A percentile compares a stretch with the other conserved stretches of the same genome.
These are phyloP conservation scores for Cyanodermella asteris DNA, from an alignment of 2,329 filamentous ascomycete species.

Conservation along the genomic window DNA sequence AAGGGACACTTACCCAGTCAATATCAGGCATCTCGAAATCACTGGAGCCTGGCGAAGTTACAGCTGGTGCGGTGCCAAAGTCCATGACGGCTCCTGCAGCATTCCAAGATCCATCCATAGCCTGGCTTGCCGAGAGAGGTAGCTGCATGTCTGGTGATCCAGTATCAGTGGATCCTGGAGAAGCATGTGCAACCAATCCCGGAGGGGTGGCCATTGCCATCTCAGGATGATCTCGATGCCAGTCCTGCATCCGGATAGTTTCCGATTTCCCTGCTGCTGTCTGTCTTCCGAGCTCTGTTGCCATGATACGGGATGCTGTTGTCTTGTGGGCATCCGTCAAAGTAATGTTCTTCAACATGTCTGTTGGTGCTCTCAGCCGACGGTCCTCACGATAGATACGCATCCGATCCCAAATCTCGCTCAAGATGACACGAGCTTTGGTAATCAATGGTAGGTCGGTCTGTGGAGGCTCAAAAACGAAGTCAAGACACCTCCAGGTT, in stretches of 20 bases:
- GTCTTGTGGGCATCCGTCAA: slow-evolving; percentile 6
- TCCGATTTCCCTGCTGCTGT: neutral
- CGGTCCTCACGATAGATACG: slow-evolving; percentile 37
- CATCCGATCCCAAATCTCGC: slow-evolving; percentile 39
- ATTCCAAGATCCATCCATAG: neutral
- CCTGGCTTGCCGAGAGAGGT: neutral
- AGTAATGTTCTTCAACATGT: slow-evolving; percentile 17
- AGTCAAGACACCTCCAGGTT: slow-evolving; percentile 52
- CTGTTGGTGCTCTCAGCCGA: slow-evolving; percentile 31
- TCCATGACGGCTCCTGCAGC: neutral
- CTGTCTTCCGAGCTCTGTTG: neutral
- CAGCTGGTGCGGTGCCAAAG: neutral
- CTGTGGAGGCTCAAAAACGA: slow-evolving; percentile 41
- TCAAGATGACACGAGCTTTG: slow-evolving; percentile 39
- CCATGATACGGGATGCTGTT: slow-evolving; percentile 1
- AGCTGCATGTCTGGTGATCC: neutral
- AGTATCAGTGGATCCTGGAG: neutral
- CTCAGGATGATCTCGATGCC: too few species aligned
- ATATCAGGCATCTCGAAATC: slow-evolving; percentile 17
- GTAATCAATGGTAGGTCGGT: slow-evolving; percentile 27
- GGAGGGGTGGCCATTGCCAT: neutral
- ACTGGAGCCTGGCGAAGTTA: slow-evolving; percentile 4
- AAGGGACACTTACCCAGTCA: slow-evolving; percentile 5
- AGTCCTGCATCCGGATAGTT: too few species aligned
- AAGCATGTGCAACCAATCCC: neutral